These are phyloP conservation scores for Meredithiella fracta DNA, from an alignment of 2,329 filamentous ascomycete genomes.

Conservation along the genomic window DNA sequence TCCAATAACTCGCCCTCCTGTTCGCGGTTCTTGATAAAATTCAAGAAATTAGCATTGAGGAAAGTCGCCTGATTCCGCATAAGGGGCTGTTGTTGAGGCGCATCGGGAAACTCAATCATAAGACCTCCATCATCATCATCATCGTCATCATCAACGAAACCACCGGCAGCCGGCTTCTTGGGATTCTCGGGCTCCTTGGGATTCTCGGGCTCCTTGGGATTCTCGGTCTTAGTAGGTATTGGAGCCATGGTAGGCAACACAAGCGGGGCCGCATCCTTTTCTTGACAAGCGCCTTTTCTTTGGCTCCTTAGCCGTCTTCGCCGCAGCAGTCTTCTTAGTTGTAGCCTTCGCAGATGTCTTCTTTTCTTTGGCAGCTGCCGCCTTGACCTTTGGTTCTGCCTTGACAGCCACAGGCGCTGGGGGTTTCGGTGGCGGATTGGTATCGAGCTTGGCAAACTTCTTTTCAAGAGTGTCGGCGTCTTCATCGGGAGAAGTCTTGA, in stretches of 20 bases:
- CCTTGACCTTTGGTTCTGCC: not conserved
- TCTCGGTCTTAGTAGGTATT: not conserved
- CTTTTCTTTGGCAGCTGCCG: slow-evolving; percentile 7
- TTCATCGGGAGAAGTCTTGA: slow-evolving; percentile 52
- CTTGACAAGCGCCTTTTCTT: slow-evolving; percentile 22
- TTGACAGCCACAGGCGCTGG: not conserved
- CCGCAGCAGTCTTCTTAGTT: slow-evolving; percentile 17
- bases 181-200: slow-evolving; percentile 16
- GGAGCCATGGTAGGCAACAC: slow-evolving; percentile 21
- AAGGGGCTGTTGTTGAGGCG: slow-evolving; percentile 22
- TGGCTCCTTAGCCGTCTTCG: slow-evolving; percentile 20
- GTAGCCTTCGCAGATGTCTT: slow-evolving; percentile 9
- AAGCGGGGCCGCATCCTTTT: slow-evolving; percentile 24
- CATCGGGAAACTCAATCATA: slow-evolving; percentile 43
- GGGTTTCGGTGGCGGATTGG: slow-evolving; percentile 16
- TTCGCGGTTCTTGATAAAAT: slow-evolving; percentile 30
- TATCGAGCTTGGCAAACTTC: slow-evolving; percentile 48
- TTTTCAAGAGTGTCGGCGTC: slow-evolving; percentile 45
- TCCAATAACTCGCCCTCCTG: slow-evolving; percentile 20
- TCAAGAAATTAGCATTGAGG: slow-evolving; percentile 33
- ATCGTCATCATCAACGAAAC: slow-evolving; percentile 32
- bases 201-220: slow-evolving; percentile 15
- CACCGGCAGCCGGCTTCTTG: slow-evolving; percentile 23
- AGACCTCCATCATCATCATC: slow-evolving; percentile 41
- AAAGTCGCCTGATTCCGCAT: slow-evolving; percentile 4